phyloP scores from a whole-genome alignment of 192 early-diverging fungal genomes.

The Backusella westeae region DNA sequence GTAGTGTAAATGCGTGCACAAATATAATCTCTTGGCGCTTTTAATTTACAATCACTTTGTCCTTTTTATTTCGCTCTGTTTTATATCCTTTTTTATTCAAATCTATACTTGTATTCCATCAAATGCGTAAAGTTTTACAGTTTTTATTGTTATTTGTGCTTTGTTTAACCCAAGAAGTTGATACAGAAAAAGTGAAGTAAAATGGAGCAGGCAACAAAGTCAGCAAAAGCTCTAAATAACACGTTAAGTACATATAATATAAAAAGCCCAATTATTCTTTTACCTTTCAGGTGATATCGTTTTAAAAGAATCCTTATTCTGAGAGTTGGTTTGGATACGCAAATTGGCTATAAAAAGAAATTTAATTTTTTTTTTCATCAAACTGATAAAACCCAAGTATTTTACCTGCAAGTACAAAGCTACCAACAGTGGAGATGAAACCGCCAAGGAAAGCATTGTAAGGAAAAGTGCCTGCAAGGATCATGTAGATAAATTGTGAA shows the following conservation, averaged over 20 bases:
- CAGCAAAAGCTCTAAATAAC: conserved; percentile 80
- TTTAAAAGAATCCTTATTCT: conserved; percentile 69
- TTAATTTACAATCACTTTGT: background rate
- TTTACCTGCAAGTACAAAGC: conserved; percentile 87
- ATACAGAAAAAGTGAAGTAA: conserved; percentile 89
- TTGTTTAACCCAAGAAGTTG: conserved; percentile 85
- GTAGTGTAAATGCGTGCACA: background rate
- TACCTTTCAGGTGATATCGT: conserved; percentile 80
- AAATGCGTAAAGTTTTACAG: background rate
- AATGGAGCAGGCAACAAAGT: conserved; percentile 85
- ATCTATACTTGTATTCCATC: background rate
- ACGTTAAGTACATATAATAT: background rate
- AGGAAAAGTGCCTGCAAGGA: conserved; percentile 88
- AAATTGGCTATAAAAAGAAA: conserved; percentile 67
- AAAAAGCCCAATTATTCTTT: background rate
- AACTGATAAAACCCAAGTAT: background rate
- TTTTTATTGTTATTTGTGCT: background rate
- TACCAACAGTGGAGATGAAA: conserved; percentile 88
- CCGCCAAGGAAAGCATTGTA: conserved; percentile 98
- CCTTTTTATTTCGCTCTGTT: background rate
- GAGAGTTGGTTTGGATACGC: conserved; percentile 88
- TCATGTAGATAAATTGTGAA: conserved; percentile 86
- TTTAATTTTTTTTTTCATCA: background rate
- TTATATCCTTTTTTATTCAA: background rate
- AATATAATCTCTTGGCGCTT: background rate